Base-by-base conservation (phyloP, 441 rosid genomes). In the Aquilaria agallochum region DNA sequence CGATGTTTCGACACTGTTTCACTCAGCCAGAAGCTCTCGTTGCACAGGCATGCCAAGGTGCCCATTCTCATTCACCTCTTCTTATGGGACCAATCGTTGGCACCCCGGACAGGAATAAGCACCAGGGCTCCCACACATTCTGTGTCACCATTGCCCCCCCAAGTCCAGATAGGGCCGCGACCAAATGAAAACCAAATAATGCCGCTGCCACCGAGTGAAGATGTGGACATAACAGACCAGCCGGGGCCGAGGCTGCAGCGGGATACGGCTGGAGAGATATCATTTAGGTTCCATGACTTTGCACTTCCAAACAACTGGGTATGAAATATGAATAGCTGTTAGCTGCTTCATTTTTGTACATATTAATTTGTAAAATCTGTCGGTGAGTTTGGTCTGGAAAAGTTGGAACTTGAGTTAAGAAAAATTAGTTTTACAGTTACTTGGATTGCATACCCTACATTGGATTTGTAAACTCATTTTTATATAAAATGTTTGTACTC, bases 1-100 rank as follows among this genome's bases (percentile, higher is more conserved):
- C 71, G 92, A 56, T 94, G 99, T 71, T 90, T 77, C 10, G 99
- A 94, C 76, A 94, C 97, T 0, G 92, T 94, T 57, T 94, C 99
- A 0, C 76, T 94, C 4, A 90, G 99, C 84, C 99, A 87, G 62
- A 94, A 94, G 75, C 92, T 94, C 11, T 94, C 99, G 5, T 70
- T 94, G 10, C 99, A 94, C 69, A 84, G 96, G 51, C 99, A 90
- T 59, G 94, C 96, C 42, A 87, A 84, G 45, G 86, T 79, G 14
- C 81, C 87, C 33, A 89, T 94, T 52, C 70, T 81, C 34, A 65
- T 94, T 32, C 96, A 90, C 6, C 79, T 89, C 7, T 74, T 94
- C 70, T 76, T 82, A 2, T 94, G 95, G 92, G 92, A 94, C 65
- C 67, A 65, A 51, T 45, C 86, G 3, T 47, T 69, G 20, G 70